A percentile compares a stretch with the other conserved stretches of the same genome.
phyloP scores from a whole-genome alignment of 148 eudicot genomes.

The Chenopodium formosanum region DNA sequence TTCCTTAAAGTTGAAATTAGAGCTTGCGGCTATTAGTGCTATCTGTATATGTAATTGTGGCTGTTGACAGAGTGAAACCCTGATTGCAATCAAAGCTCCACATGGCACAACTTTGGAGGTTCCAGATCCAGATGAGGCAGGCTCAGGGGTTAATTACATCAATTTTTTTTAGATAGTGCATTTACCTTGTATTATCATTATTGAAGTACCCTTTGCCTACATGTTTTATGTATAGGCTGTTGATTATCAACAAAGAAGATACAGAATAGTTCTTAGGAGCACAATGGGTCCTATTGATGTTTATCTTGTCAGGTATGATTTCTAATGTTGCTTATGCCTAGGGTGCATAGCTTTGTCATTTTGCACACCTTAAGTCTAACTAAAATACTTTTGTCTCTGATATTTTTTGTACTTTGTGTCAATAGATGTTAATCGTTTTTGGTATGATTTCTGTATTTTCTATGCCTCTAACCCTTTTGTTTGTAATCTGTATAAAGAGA shows the following conservation, averaged over 20 bases:
- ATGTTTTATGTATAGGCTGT: constrained; percentile 53
- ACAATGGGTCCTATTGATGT: constrained; percentile 99
- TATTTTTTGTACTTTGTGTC: background rate
- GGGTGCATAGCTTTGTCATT: background rate
- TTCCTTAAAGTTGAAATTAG: background rate
- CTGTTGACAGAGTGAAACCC: constrained; percentile 73
- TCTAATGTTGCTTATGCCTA: background rate
- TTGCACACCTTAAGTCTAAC: too few species aligned
- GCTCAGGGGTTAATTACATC: background rate
- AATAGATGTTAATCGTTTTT: constrained; percentile 44
- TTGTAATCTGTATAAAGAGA: background rate
- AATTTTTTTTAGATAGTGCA: background rate
- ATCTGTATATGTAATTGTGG: constrained; percentile 18
- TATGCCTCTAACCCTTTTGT: background rate
- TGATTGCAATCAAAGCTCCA: constrained; percentile 98
- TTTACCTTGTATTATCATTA: background rate
- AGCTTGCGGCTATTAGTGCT: background rate
- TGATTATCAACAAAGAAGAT: constrained; percentile 93
- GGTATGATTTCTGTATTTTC: constrained; percentile 40
- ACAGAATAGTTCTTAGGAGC: constrained; percentile 89
- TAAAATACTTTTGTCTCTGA: background rate
- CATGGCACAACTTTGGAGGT: constrained; percentile 99
- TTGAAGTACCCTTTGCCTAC: constrained; percentile 17
- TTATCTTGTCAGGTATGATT: constrained; percentile 89
- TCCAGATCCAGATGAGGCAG: constrained; percentile 91